These are phyloP conservation scores for Arabidopsis lyrata DNA, from an alignment of 441 rosid genomes.

Conservation along the genomic window DNA sequence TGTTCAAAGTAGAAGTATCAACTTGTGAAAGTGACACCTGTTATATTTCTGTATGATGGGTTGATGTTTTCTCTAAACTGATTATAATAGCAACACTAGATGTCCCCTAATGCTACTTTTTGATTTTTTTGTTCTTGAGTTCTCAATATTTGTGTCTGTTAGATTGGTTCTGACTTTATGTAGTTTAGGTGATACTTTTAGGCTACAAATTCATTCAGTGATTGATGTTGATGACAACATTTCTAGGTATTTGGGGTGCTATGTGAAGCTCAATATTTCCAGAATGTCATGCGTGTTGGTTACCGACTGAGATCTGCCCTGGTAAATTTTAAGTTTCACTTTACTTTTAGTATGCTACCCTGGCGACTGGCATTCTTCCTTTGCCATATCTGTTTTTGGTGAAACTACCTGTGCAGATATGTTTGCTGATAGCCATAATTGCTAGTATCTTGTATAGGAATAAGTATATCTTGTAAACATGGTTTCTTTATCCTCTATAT, in stretches of 20 bases:
- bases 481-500: background rate
- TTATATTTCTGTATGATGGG: conserved; percentile 18
- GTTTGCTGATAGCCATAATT: conserved; percentile 19
- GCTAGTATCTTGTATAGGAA: conserved; percentile 20
- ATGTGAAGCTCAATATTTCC: conserved; percentile 96
- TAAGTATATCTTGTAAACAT: conserved; percentile 10
- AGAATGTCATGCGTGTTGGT: conserved; percentile 98
- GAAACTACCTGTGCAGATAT: conserved; percentile 1
- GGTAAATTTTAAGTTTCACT: conserved; percentile 58
- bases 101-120: background rate
- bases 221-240: conserved; percentile 43
- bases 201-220: conserved; percentile 12
- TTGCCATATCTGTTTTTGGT: conserved; percentile 17
- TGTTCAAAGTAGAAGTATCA: conserved; percentile 9
- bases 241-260: conserved; percentile 89
- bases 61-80: background rate
- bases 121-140: conserved; percentile 1
- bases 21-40: conserved; percentile 7
- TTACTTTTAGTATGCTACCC: conserved; percentile 18
- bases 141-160: background rate
- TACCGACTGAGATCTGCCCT: conserved; percentile 93
- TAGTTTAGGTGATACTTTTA: conserved; percentile 16
- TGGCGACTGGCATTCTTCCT: conserved; percentile 16
- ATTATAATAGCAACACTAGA: background rate
- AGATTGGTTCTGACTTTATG: background rate